These are phyloP conservation scores for Lophiostoma macrostomum DNA, from an alignment of 495 filamentous ascomycete genomes.

Conservation along the genomic window DNA sequence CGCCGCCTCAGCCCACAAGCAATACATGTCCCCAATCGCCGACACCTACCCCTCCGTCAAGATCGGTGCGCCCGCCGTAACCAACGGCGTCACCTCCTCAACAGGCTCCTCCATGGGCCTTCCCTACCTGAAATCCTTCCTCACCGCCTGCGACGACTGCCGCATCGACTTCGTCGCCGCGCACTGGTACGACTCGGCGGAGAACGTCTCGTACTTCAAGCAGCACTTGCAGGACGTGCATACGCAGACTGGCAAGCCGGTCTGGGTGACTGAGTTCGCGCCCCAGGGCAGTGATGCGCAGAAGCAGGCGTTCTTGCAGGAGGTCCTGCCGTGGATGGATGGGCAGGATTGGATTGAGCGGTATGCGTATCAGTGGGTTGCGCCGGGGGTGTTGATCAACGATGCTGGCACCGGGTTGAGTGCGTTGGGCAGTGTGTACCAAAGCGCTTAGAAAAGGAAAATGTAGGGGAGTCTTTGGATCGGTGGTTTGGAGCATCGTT, in stretches of 20 bases:
- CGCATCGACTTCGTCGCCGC: conserved; percentile 10
- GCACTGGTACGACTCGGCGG: conserved; percentile 31
- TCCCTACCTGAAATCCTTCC: conserved; percentile 2
- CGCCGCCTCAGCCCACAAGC: background rate
- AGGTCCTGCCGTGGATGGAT: conserved; percentile 63
- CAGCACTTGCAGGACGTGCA: conserved; percentile 27
- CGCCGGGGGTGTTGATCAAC: conserved; percentile 48
- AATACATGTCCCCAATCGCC: background rate
- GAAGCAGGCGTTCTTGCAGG: conserved; percentile 53
- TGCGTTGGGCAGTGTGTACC: conserved; percentile 11
- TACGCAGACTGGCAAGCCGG: conserved; percentile 50
- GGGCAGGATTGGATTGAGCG: conserved; percentile 71
- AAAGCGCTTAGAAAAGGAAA: too few species aligned
- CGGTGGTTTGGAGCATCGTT: too few species aligned
- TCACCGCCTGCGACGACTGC: conserved; percentile 8
- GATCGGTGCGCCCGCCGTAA: conserved; percentile 12
- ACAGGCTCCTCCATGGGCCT: conserved; percentile 4
- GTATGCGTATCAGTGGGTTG: conserved; percentile 76
- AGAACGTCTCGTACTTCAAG: conserved; percentile 37
- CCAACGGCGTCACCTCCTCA: conserved; percentile 11
- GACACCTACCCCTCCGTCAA: background rate
- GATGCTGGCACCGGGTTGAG: conserved; percentile 14
- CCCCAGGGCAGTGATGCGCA: conserved; percentile 45
- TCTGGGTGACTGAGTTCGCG: conserved; percentile 84
- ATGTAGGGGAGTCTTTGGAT: too few species aligned